A percentile compares a stretch with the other conserved stretches of the same genome.
Evolutionary conservation across 805 yeast species (phyloP).

Genomic region (Lachancea dasiensis): DNA sequence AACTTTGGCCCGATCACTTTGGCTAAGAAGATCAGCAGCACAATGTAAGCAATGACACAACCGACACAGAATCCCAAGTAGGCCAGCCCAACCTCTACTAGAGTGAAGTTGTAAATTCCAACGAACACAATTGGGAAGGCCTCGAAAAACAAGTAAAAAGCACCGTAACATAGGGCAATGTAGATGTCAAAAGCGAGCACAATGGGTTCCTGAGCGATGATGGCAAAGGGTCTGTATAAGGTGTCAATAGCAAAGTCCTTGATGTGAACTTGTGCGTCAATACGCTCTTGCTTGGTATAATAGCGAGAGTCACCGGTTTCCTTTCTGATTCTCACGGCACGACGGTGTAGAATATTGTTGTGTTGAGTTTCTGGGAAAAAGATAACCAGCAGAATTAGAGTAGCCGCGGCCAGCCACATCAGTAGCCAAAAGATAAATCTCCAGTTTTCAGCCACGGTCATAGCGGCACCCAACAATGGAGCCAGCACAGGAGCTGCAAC

Average conservation of each 20-base stretch:
- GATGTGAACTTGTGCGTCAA: constrained; percentile 22
- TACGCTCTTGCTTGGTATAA: constrained; percentile 37
- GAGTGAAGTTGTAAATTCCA: constrained; percentile 41
- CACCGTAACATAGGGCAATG: constrained; percentile 47
- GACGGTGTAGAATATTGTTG: constrained; percentile 40
- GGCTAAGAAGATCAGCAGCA: constrained; percentile 25
- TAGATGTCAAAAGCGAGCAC: constrained; percentile 48
- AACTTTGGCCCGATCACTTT: constrained; percentile 26
- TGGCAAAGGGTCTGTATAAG: constrained; percentile 44
- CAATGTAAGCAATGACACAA: constrained; percentile 33
- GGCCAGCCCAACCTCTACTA: constrained; percentile 44
- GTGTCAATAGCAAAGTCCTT: constrained; percentile 27
- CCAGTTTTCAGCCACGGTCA: constrained; percentile 44
- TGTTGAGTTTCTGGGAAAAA: constrained; percentile 47
- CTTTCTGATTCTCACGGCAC: constrained; percentile 43
- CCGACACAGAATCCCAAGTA: constrained; percentile 47
- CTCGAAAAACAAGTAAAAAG: constrained; percentile 53
- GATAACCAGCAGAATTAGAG: constrained; percentile 34
- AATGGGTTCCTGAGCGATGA: constrained; percentile 49
- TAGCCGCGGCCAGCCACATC: constrained; percentile 37
- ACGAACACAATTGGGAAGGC: constrained; percentile 53
- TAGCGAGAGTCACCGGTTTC: constrained; percentile 44
- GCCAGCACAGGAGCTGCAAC: constrained; percentile 52
- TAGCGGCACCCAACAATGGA: constrained; percentile 50
- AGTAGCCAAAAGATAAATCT: constrained; percentile 52